Evolutionary conservation across 306 rosid genomes (phyloP).

Genomic region (Vicia sativa): DNA sequence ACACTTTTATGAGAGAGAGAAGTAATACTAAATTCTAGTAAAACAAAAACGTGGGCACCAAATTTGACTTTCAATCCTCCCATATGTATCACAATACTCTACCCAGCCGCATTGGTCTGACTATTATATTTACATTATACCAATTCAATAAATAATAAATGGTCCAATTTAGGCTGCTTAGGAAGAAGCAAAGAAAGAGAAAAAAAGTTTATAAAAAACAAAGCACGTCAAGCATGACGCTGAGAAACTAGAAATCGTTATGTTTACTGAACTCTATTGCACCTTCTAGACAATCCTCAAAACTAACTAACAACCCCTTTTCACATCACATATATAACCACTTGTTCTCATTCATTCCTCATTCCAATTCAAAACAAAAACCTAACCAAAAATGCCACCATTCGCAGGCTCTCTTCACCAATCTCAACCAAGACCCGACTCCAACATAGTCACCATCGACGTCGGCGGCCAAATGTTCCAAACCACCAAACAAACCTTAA

Average conservation of each 20-base stretch:
- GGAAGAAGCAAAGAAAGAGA: neutral
- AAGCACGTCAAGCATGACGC: conserved; percentile 7
- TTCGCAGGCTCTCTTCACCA: conserved; percentile 34
- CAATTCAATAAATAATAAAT: neutral
- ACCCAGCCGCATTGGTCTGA: conserved; percentile 22
- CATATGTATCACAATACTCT: neutral
- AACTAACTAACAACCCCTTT: neutral
- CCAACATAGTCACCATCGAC: conserved; percentile 70
- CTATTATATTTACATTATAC: too few relatives aligned
- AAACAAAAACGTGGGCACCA: conserved; percentile 13
- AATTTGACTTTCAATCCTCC: conserved; percentile 22
- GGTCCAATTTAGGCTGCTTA: conserved; percentile 31
- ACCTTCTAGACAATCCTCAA: conserved; percentile 47
- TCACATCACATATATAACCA: neutral
- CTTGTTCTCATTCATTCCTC: too few relatives aligned
- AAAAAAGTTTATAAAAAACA: neutral
- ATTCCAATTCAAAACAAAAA: neutral
- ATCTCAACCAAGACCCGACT: conserved; percentile 38
- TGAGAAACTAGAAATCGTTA: neutral
- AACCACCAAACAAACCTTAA: conserved; percentile 84
- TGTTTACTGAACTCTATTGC: neutral
- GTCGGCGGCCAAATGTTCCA: conserved; percentile 87
- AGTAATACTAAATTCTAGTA: too few relatives aligned
- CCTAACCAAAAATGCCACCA: conserved; percentile 53
- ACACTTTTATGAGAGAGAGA: too few relatives aligned